A percentile compares a stretch with the other conserved stretches of the same genome.
These are phyloP conservation scores for Lichtheimia ramosa DNA, from an alignment of 371 early-diverging fungal genomes.

Conservation along the genomic window DNA sequence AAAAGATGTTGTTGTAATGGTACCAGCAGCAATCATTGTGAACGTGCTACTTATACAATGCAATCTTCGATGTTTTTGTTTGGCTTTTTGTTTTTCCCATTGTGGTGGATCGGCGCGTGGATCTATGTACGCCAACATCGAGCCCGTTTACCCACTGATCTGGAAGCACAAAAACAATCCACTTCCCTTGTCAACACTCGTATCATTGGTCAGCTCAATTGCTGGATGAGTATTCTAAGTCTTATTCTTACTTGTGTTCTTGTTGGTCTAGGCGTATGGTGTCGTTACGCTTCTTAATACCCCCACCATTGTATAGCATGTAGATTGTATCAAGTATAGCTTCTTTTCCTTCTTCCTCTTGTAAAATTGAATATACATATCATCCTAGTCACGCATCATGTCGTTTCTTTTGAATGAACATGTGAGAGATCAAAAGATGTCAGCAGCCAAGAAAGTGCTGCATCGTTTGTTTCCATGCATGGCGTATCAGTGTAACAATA, in stretches of 20 bases:
- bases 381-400: too few species aligned
- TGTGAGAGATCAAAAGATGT: too few species aligned
- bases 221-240: constrained; percentile 16
- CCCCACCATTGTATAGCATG: too few species aligned
- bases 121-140: constrained; percentile 9
- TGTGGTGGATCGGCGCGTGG: constrained; percentile 21
- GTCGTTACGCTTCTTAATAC: constrained; percentile 1
- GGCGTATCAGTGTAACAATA: too few species aligned
- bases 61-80: constrained; percentile 13
- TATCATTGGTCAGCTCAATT: constrained; percentile 11
- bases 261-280: constrained; percentile 12
- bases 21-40: background rate
- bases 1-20: too few species aligned
- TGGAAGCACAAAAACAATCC: constrained; percentile 1
- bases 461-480: too few species aligned
- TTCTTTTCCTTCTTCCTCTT: too few species aligned
- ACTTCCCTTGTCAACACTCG: constrained; percentile 4
- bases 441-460: too few species aligned
- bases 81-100: constrained; percentile 15
- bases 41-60: background rate
- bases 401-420: too few species aligned
- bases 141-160: background rate
- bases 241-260: constrained; percentile 10
- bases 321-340: too few species aligned
- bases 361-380: too few species aligned